Evolutionary conservation across 2,329 filamentous ascomycete genomes (phyloP).

Genomic region (Didymella lethalis): DNA sequence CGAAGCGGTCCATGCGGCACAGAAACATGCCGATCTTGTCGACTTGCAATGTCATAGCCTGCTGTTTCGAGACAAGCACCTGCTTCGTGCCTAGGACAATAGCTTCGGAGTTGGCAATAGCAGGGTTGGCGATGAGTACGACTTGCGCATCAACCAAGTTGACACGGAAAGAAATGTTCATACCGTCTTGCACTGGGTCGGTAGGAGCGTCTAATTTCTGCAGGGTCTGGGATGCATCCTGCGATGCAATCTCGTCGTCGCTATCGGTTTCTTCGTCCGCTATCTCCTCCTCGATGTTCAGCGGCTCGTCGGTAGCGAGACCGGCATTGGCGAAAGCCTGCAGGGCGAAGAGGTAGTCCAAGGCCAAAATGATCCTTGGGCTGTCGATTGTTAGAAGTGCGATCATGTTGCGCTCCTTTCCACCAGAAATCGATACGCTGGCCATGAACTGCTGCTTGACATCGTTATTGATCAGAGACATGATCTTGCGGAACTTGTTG

Average conservation of each 20-base stretch:
- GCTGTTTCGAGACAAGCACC: conserved; percentile 89
- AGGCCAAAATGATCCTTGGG: conserved; percentile 89
- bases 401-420: conserved; percentile 80
- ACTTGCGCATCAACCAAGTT: conserved; percentile 97
- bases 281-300: conserved; percentile 69
- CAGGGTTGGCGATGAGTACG: conserved; percentile 93
- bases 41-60: conserved; percentile 91
- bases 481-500: conserved; percentile 97
- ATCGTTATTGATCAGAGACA: conserved; percentile 94
- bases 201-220: conserved; percentile 28
- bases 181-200: conserved; percentile 56
- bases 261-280: conserved; percentile 60
- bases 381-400: conserved; percentile 94
- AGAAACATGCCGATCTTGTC: conserved; percentile 97
- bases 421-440: conserved; percentile 89
- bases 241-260: conserved; percentile 47
- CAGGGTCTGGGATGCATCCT: conserved; percentile 38
- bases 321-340: conserved; percentile 82
- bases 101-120: conserved; percentile 88
- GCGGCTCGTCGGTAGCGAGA: conserved; percentile 61
- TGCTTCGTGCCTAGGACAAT: conserved; percentile 96
- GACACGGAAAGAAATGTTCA: conserved; percentile 85
- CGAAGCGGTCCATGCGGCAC: conserved; percentile 97
- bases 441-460: conserved; percentile 98
- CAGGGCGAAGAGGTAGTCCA: conserved; percentile 93